Percentiles rank a stretch among this genome's conserved stretches.
Conservation (phyloP, 768 basidiomycete genomes). For the Lactifluus hygrophoroides region DNA sequence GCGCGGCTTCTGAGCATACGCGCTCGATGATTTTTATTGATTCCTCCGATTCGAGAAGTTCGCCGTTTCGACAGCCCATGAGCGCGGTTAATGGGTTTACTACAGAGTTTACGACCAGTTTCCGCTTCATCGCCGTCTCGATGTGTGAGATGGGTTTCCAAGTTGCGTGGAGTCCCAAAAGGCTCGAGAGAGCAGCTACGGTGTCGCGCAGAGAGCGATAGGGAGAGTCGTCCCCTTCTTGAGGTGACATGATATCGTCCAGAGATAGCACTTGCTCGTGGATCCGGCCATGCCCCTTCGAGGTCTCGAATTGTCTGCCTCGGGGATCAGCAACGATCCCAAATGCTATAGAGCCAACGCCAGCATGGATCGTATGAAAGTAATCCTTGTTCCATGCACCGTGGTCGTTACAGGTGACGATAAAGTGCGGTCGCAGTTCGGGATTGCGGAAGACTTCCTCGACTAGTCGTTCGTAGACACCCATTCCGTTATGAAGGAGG, state of each 20-base stretch:
- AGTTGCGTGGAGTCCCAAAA: constrained; percentile 46
- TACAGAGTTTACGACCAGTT: constrained; percentile 71
- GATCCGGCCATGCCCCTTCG: constrained; percentile 31
- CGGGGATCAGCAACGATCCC: constrained; percentile 65
- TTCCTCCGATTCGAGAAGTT: constrained; percentile 42
- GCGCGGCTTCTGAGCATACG: constrained; percentile 67
- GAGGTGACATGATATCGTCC: constrained; percentile 40
- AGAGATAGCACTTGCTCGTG: constrained; percentile 39
- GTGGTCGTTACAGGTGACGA: constrained; percentile 77
- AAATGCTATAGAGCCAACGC: constrained; percentile 64
- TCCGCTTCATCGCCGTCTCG: constrained; percentile 63
- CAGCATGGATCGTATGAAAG: constrained; percentile 59
- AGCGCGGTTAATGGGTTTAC: constrained; percentile 85
- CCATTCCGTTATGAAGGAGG: constrained; percentile 93
- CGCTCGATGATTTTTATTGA: constrained; percentile 38
- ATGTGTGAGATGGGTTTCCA: constrained; percentile 63
- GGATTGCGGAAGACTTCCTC: constrained; percentile 63
- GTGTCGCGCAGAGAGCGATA: constrained; percentile 63
- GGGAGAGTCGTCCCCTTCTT: constrained; percentile 30
- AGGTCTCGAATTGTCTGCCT: constrained; percentile 56
- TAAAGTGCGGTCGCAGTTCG: constrained; percentile 69
- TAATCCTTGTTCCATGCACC: constrained; percentile 52
- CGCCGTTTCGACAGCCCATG: constrained; percentile 72
- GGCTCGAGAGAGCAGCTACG: constrained; percentile 49
- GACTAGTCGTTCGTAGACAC: constrained; percentile 74